Evolutionary conservation across 2,329 filamentous ascomycete genomes (phyloP).

Genomic region (Myriosclerotinia curreyana): DNA sequence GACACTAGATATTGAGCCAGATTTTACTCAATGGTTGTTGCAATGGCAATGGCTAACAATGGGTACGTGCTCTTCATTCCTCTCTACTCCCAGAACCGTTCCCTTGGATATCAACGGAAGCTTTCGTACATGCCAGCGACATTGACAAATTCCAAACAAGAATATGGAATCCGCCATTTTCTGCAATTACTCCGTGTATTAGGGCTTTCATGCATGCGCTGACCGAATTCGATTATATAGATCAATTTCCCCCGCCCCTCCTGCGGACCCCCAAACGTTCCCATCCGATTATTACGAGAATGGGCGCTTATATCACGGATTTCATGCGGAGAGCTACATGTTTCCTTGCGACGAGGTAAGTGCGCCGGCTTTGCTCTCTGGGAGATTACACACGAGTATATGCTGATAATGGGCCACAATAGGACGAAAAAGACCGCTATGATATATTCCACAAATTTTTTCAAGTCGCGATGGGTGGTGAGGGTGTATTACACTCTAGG

Average conservation of each 20-base stretch:
- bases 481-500: conserved; percentile 46
- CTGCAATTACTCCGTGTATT: background rate
- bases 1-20: conserved; percentile 9
- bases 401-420: conserved; percentile 27
- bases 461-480: conserved; percentile 53
- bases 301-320: conserved; percentile 67
- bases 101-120: background rate
- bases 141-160: background rate
- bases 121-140: conserved; percentile 3
- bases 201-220: background rate
- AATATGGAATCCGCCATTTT: background rate
- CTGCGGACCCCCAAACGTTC: conserved; percentile 24
- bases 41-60: conserved; percentile 35
- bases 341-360: conserved; percentile 73
- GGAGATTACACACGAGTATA: background rate
- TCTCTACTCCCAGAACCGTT: background rate
- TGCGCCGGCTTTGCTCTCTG: conserved; percentile 1
- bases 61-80: conserved; percentile 32
- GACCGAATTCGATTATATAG: conserved; percentile 27
- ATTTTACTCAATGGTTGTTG: conserved; percentile 32
- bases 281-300: conserved; percentile 56
- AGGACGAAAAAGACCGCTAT: conserved; percentile 72
- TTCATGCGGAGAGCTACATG: conserved; percentile 66
- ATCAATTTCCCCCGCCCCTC: conserved; percentile 23
- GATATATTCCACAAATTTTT: conserved; percentile 82